Conservation (phyloP, 169 alveolate species). For the Amoebophrya sp. region DNA sequence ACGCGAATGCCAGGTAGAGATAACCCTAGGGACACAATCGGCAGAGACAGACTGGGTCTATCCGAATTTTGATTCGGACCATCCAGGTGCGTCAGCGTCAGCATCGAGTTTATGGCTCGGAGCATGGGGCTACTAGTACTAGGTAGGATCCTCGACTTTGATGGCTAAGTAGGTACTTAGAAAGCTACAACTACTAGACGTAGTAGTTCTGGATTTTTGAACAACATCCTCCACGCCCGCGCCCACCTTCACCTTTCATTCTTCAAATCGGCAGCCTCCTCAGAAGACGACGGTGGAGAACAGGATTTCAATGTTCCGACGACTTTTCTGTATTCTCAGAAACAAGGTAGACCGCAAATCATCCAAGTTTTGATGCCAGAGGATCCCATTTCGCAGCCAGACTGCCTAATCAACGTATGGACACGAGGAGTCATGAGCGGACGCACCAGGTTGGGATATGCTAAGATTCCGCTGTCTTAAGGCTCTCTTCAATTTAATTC, state of each 20-base stretch:
- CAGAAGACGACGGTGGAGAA: neutral
- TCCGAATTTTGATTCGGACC: too few species aligned
- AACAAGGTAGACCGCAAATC: neutral
- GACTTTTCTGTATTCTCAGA: neutral
- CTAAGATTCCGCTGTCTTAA: neutral
- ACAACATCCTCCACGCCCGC: too few species aligned
- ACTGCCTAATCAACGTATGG: neutral
- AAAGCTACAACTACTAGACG: too few species aligned
- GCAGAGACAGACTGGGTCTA: neutral
- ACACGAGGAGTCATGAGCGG: constrained; percentile 11
- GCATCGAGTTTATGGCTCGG: too few species aligned
- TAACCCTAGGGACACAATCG: neutral
- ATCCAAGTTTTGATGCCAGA: neutral
- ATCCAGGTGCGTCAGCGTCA: too few species aligned
- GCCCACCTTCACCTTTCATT: too few species aligned
- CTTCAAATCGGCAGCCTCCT: neutral
- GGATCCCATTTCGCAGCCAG: constrained; percentile 10
- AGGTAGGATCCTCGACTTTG: too few species aligned
- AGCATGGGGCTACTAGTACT: too few species aligned
- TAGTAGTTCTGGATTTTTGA: too few species aligned
- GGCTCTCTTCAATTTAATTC: too few species aligned
- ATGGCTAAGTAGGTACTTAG: too few species aligned
- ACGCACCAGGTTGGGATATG: neutral
- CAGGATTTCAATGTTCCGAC: neutral
- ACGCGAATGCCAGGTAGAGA: neutral